Conservation (phyloP, 257 asterid genomes). For the Solanum piurae region DNA sequence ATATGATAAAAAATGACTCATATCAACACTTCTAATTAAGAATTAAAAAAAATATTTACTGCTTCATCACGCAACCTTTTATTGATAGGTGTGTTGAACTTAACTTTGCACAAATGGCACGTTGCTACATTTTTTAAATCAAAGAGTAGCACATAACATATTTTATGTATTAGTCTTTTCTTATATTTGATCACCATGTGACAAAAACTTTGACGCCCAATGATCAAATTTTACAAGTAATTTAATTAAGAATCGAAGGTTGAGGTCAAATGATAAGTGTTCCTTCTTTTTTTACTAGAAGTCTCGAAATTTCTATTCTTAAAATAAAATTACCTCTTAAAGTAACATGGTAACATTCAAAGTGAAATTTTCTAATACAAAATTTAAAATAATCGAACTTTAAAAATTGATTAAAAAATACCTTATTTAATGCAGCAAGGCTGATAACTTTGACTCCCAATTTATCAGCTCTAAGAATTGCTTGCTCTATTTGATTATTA, state of each 20-base stretch:
- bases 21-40: background rate
- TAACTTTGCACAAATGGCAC: background rate
- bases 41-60: background rate
- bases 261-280: background rate
- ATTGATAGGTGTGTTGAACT: background rate
- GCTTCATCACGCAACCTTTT: accelerated
- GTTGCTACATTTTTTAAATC: background rate
- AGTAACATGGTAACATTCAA: too few relatives aligned
- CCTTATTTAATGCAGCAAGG: constrained; percentile 97
- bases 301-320: accelerated
- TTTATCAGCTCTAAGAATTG: constrained; percentile 77
- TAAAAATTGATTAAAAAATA: background rate
- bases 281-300: too few relatives aligned
- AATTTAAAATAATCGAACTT: background rate
- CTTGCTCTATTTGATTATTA: constrained; percentile 70
- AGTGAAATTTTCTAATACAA: too few relatives aligned
- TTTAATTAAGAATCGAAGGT: background rate
- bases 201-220: background rate
- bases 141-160: background rate
- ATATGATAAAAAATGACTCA: too few relatives aligned
- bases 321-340: background rate
- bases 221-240: background rate
- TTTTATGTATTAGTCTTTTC: background rate
- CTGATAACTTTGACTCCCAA: constrained; percentile 93
- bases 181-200: background rate